Base-by-base conservation (phyloP, 768 basidiomycete species). In the Ramaria rubella region DNA sequence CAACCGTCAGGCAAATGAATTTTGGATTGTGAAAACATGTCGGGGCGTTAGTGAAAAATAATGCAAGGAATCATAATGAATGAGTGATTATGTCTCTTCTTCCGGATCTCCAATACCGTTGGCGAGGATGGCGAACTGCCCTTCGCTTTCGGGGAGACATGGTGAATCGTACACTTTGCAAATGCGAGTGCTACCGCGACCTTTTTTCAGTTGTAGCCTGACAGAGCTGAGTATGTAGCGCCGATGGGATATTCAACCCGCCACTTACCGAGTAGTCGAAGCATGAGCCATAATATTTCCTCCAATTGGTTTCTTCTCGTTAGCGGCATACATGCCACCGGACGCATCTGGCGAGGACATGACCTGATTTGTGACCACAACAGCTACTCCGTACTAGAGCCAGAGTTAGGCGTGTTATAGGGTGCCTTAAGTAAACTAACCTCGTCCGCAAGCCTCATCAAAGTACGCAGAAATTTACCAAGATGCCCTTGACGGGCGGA, bases 281-380 rank as follows among this genome's bases (percentile, higher is more conserved):
- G 96, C 96, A 73, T 99, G 96, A 1, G 96, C 96, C 81, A 99
- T 87, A 65, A 99, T 99, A 70, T 99, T 99, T 23, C 95, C 95
- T 45, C 96, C 96, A 54, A 99, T 95, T 15, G 96, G 96, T 72
- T 99, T 99, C 79, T 96, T 95, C 72, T 93, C 89, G 64, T 96
- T 92, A 3, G 82, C 81, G 38, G 86, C 86, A 60, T 90, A 91
- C 19, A 91, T 90, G 12, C 89, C 88, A 48, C 91, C 91, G 3
- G 87, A 82, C 27, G 92, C 93, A 68, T 99, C 96, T 2, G 96
- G 95, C 57, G 85, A 94, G n/a, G 96, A 97, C 82, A 99, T 96
- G 62, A 99, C 96, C 70, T 99, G 96, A 69, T 99, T 99, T 4
- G 91, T 90, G 40, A 97, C 86, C 11, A 99, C 94, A 23, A 98